Evolutionary conservation across 805 yeast genomes (phyloP).

Genomic region (Tetrapisispora fleetii): DNA sequence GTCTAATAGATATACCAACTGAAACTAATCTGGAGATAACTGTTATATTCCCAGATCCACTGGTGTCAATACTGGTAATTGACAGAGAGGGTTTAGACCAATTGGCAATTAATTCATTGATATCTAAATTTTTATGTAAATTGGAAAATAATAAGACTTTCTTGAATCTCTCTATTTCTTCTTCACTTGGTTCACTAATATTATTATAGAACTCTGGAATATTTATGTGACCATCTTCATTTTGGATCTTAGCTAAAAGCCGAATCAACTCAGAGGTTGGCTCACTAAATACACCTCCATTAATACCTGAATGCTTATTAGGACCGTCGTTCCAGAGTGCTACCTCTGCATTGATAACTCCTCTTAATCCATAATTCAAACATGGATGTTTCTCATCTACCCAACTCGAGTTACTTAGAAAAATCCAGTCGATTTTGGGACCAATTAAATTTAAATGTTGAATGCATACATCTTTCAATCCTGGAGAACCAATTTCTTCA

Average conservation of each 20-base stretch:
- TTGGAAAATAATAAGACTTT: constrained; percentile 41
- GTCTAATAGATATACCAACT: constrained; percentile 70
- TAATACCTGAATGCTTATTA: constrained; percentile 92
- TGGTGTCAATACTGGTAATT: constrained; percentile 70
- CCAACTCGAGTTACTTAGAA: constrained; percentile 91
- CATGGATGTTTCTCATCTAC: constrained; percentile 82
- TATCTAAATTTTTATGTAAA: constrained; percentile 22
- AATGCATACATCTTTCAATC: constrained; percentile 62
- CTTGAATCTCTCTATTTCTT: constrained; percentile 53
- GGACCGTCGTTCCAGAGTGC: constrained; percentile 64
- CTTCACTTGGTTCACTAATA: constrained; percentile 45
- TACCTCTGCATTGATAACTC: constrained; percentile 75
- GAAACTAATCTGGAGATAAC: constrained; percentile 78
- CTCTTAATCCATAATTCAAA: constrained; percentile 87
- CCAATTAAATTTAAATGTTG: constrained; percentile 48
- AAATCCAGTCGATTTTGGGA: constrained; percentile 70
- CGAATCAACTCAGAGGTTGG: constrained; percentile 82
- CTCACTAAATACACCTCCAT: constrained; percentile 84
- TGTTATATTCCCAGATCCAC: constrained; percentile 85
- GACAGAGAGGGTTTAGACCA: constrained; percentile 92
- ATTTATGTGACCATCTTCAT: constrained; percentile 43
- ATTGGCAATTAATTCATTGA: constrained; percentile 54
- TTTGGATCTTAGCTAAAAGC: constrained; percentile 53
- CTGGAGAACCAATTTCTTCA: constrained; percentile 87
- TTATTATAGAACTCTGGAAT: constrained; percentile 66